A percentile compares a stretch with the other conserved stretches of the same genome.
phyloP scores from a whole-genome alignment of 257 asterid species.

The Solanum chiquidenum region DNA sequence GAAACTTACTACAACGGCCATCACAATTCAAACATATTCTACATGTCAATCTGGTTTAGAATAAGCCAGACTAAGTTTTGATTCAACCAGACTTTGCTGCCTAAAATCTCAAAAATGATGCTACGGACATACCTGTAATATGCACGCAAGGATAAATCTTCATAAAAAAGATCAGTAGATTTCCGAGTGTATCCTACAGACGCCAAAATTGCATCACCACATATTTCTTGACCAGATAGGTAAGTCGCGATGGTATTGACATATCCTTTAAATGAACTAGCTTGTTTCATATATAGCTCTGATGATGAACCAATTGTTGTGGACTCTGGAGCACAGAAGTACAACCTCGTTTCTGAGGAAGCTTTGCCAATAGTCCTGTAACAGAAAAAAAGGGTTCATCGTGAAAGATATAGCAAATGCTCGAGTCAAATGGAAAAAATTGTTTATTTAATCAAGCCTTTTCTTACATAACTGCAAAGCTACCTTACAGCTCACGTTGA shows the following conservation, averaged over 20 bases:
- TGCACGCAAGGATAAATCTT: constrained; percentile 46
- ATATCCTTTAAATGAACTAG: constrained; percentile 28
- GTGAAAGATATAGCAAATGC: not conserved
- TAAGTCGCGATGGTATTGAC: constrained; percentile 69
- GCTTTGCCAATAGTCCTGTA: constrained; percentile 80
- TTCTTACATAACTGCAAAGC: not conserved
- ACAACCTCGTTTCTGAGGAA: constrained; percentile 80
- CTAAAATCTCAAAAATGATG: not conserved
- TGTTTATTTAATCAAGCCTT: not conserved
- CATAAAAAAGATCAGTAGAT: constrained; percentile 49
- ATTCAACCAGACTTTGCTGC: not conserved
- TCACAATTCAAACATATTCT: not conserved
- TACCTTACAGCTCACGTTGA: not conserved
- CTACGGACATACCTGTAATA: constrained; percentile 53
- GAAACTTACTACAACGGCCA: not conserved
- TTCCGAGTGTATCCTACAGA: constrained; percentile 81
- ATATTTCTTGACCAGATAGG: constrained; percentile 56
- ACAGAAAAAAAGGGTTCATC: not conserved
- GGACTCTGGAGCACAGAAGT: constrained; percentile 47
- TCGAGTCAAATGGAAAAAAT: not conserved
- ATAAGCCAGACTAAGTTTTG: not conserved
- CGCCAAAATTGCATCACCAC: constrained; percentile 87
- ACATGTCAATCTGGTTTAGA: not conserved
- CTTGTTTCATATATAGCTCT: constrained; percentile 19
- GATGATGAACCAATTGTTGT: constrained; percentile 11